A percentile compares a stretch with the other conserved stretches of the same genome.
phyloP scores from a whole-genome alignment of 2,329 filamentous ascomycete species.

The Neoscytalidium dimidiatum region DNA sequence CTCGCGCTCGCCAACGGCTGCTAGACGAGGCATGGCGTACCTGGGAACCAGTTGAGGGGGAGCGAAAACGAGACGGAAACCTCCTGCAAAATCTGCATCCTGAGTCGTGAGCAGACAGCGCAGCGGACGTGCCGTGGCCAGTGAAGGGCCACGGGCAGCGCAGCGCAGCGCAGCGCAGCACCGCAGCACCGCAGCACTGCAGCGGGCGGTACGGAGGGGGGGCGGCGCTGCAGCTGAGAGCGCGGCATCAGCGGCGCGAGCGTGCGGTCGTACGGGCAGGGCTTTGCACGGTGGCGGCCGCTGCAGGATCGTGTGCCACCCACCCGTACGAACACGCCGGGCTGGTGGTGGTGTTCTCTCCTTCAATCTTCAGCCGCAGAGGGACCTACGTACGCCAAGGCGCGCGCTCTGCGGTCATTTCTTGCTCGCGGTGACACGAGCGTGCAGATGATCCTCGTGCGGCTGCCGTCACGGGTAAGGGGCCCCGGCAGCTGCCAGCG shows the following conservation, averaged over 20 bases:
- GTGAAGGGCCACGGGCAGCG: neutral
- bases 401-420: neutral
- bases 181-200: no score
- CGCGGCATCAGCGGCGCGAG: neutral
- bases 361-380: neutral
- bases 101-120: slow-evolving; percentile 8
- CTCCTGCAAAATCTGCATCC: neutral
- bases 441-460: slow-evolving; percentile 17
- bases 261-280: neutral
- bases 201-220: no score
- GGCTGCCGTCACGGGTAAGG: slow-evolving; percentile 7
- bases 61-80: neutral
- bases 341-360: neutral
- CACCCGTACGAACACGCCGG: neutral
- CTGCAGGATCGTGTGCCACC: slow-evolving; percentile 12
- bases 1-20: slow-evolving; percentile 4
- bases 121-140: neutral
- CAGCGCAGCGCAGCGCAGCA: no score
- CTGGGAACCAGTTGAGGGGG: neutral
- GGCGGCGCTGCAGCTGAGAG: neutral
- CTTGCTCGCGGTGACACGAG: slow-evolving; percentile 10
- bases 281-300: neutral
- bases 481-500: slow-evolving; percentile 8
- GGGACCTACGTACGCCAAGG: slow-evolving; percentile 19
- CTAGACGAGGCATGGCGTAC: slow-evolving; percentile 6